Base-by-base conservation (phyloP, 2,329 filamentous ascomycete genomes). In the Metarhizium robertsii region DNA sequence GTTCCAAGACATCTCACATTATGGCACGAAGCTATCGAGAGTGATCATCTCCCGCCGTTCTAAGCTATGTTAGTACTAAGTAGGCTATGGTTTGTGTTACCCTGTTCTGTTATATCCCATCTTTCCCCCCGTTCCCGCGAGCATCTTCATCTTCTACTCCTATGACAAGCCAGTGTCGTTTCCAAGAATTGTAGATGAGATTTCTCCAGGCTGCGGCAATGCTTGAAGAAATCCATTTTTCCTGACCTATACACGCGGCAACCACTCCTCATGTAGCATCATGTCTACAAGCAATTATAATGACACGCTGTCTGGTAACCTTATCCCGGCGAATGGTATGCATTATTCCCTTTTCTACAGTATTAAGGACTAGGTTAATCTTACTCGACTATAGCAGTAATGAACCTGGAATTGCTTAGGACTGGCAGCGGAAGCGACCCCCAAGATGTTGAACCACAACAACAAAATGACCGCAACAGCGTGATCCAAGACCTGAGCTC, bases 401-500 rank as follows among this genome's bases (percentile, higher is more conserved):
- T 11, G 7, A 48, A 48, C 14, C 45, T 11, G 13, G 45, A 30
- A 48, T 30, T 20, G 8, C 11, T 30, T 13, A 13, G 7, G 13
- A 30, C 45, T 20, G 25, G 14, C 20, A 48, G 45, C 25, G 25
- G 13, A 30, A 13, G 11, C 45, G 45, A 25, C 11, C 20, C 45
- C 5, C 20, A 48, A 29, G 20, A 29, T 6, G 14, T 30, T 18
- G 20, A 48, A 14, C 25, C 4, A 6, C 20, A 16, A 29, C 45
- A 6, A 30, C 45, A 30, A 10, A 8, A 25, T 34, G 53, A 16
- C 34, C 11, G 18, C 45, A 75, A 77, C 60, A 62, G 67, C n/a
- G 70, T 66, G 34, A 72, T 73, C 49, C 54, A 68, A 55, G 60
- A 65, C 52, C 55, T 71, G 53, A 64, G 64, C 11, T 61, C 67